Percentiles rank a stretch among this genome's conserved stretches.
Evolutionary conservation across 2,329 filamentous ascomycete genomes (phyloP).

Genomic region (Aureobasidium sp.): DNA sequence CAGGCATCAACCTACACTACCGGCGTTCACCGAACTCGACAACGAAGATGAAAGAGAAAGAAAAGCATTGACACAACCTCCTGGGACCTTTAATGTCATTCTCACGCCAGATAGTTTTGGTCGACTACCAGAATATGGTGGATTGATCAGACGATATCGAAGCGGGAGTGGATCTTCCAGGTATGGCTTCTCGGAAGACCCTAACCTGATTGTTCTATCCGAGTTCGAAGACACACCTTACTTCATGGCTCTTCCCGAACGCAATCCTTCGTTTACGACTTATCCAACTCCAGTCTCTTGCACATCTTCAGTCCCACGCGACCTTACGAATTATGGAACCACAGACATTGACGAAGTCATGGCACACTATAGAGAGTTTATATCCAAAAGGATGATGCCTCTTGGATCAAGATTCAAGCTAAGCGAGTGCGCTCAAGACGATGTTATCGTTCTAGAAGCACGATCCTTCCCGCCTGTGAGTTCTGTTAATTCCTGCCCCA

Average conservation of each 20-base stretch:
- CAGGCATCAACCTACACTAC: constrained; percentile 27
- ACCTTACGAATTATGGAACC: not conserved
- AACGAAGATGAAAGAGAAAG: constrained; percentile 51
- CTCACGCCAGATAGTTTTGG: constrained; percentile 47
- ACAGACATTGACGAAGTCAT: not conserved
- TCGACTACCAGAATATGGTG: constrained; percentile 41
- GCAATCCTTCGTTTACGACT: not conserved
- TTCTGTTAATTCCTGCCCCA: constrained; percentile 20
- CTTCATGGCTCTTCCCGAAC: constrained; percentile 1
- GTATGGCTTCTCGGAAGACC: not conserved
- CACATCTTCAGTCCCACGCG: not conserved
- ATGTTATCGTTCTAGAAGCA: constrained; percentile 27
- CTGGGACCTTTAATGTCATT: constrained; percentile 49
- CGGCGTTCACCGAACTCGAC: constrained; percentile 44
- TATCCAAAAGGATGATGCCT: constrained; percentile 13
- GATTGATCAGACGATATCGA: not conserved
- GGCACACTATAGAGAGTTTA: constrained; percentile 11
- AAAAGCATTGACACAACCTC: constrained; percentile 43
- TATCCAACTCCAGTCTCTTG: not conserved
- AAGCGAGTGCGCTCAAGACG: not conserved
- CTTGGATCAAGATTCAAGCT: constrained; percentile 5
- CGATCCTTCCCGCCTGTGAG: constrained; percentile 43
- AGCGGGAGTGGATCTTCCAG: not conserved
- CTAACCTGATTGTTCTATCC: constrained; percentile 1
- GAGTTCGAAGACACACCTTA: constrained; percentile 12